A percentile compares a stretch with the other conserved stretches of the same genome.
These are phyloP conservation scores for Phtheirospermum japonicum DNA, from an alignment of 257 asterid species.

Conservation along the genomic window DNA sequence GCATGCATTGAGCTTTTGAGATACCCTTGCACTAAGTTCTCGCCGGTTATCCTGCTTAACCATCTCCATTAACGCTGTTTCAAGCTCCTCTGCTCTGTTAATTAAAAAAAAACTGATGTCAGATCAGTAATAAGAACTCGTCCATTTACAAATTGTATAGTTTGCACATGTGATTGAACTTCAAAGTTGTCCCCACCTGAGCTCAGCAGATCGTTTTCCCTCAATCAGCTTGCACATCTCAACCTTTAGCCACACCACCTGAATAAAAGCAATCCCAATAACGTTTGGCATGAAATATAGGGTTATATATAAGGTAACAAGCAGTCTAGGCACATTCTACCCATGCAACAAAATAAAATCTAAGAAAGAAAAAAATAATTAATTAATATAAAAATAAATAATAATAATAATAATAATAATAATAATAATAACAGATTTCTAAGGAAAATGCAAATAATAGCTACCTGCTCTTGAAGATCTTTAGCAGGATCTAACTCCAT, in stretches of 20 bases:
- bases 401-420: too few relatives aligned
- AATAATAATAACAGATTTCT: too few relatives aligned
- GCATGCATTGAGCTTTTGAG: conserved; percentile 8
- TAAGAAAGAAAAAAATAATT: too few relatives aligned
- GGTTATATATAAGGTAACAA: too few relatives aligned
- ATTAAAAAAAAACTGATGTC: conserved; percentile 20
- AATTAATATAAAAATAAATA: too few relatives aligned
- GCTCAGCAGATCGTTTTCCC: conserved; percentile 88
- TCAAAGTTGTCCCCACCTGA: conserved; percentile 49
- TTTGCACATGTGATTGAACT: too few relatives aligned
- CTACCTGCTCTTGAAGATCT: conserved; percentile 93
- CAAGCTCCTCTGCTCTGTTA: conserved; percentile 92
- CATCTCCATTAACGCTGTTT: conserved; percentile 94
- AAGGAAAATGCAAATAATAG: not conserved
- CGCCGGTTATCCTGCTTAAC: conserved; percentile 92
- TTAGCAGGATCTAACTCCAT: conserved; percentile 67
- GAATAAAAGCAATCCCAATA: conserved; percentile 26
- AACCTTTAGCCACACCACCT: conserved; percentile 90
- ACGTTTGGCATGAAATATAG: too few relatives aligned
- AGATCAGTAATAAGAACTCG: conserved; percentile 8
- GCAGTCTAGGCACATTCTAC: too few relatives aligned
- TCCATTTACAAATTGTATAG: not conserved
- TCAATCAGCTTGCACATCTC: conserved; percentile 86
- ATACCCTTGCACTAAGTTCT: conserved; percentile 81
- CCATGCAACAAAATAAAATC: too few relatives aligned